These are phyloP conservation scores for Chaetomium tenue DNA, from an alignment of 495 filamentous ascomycete species.

Conservation along the genomic window DNA sequence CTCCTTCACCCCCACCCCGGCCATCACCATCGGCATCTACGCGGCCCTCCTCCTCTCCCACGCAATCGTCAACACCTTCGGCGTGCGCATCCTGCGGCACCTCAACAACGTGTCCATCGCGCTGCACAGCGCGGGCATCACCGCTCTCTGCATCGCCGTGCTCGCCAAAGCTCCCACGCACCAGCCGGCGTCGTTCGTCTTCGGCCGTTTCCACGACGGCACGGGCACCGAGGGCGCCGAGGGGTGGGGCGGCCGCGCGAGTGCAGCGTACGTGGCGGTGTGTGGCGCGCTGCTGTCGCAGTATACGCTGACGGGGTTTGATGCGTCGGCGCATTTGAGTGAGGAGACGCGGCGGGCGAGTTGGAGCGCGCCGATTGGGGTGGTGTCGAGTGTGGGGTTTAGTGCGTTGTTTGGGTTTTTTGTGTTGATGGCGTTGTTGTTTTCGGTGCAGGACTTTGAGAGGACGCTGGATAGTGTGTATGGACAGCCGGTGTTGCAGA, in stretches of 20 bases:
- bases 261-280: constrained; percentile 51
- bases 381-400: constrained; percentile 57
- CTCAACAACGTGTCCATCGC: constrained; percentile 63
- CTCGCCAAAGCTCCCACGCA: constrained; percentile 61
- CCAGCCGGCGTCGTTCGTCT: constrained; percentile 59
- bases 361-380: constrained; percentile 61
- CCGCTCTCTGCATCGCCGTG: constrained; percentile 57
- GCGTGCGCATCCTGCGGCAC: constrained; percentile 55
- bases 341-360: constrained; percentile 61
- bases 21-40: constrained; percentile 60
- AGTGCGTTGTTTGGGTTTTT: constrained; percentile 63
- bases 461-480: constrained; percentile 41
- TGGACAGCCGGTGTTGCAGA: constrained; percentile 57
- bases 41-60: constrained; percentile 60
- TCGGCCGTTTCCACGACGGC: constrained; percentile 57
- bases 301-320: constrained; percentile 54
- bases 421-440: constrained; percentile 56
- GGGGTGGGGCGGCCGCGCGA: constrained; percentile 45
- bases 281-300: constrained; percentile 56
- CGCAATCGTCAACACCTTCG: constrained; percentile 58
- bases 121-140: constrained; percentile 58
- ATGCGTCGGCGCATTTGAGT: constrained; percentile 57
- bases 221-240: constrained; percentile 44
- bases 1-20: constrained; percentile 49
- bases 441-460: constrained; percentile 59